These are phyloP conservation scores for Aspergillus jensenii DNA, from an alignment of 2,329 filamentous ascomycete genomes.

Conservation along the genomic window DNA sequence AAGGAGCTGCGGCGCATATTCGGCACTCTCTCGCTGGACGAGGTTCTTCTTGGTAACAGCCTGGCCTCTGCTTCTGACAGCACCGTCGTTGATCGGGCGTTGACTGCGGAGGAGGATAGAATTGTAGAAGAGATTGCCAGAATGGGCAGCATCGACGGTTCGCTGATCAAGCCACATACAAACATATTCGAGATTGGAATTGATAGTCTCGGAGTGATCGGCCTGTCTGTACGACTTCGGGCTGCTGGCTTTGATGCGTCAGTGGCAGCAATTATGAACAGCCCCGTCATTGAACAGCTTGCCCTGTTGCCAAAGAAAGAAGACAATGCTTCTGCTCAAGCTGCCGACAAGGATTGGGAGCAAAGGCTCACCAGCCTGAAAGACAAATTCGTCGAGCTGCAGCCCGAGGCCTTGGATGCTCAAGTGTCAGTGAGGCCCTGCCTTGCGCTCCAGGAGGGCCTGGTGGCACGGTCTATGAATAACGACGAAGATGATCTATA, in stretches of 20 bases:
- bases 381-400: not conserved
- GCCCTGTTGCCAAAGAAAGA: not conserved
- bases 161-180: not conserved
- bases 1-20: no score
- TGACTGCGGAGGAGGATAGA: not conserved
- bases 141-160: no score
- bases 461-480: not conserved
- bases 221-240: not conserved
- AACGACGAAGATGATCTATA: not conserved
- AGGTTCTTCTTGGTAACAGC: no score
- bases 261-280: not conserved
- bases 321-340: not conserved
- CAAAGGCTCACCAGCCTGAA: not conserved
- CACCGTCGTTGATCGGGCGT: not conserved
- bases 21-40: no score
- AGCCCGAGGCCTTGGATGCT: not conserved
- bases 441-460: not conserved
- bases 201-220: not conserved
- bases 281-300: not conserved
- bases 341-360: no score
- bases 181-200: not conserved
- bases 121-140: not conserved
- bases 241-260: not conserved
- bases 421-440: not conserved
- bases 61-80: no score